Evolutionary conservation across 1,284 basidiomycete genomes (phyloP).

Genomic region (Fomitopsis betulina): DNA sequence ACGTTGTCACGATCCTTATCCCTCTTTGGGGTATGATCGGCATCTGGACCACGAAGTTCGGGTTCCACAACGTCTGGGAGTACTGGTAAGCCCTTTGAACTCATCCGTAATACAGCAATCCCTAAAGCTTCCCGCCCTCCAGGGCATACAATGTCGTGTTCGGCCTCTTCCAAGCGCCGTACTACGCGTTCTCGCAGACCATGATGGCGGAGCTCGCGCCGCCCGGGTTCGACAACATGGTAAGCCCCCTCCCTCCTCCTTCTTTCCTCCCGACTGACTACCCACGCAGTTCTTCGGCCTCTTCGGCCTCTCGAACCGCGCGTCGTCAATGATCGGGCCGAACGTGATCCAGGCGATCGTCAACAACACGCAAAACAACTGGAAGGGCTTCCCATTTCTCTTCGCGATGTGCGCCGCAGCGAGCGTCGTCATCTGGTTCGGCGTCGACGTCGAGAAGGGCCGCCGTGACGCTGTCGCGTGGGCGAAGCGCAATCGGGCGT

Average conservation of each 20-base stretch:
- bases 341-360: constrained; percentile 81
- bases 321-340: constrained; percentile 76
- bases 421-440: constrained; percentile 68
- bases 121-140: background rate
- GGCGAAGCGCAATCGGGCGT: constrained; percentile 39
- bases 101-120: background rate
- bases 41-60: constrained; percentile 73
- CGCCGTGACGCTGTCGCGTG: constrained; percentile 60
- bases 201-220: constrained; percentile 86
- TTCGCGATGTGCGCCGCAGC: constrained; percentile 67
- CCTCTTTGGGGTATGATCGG: constrained; percentile 87
- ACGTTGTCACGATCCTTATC: constrained; percentile 71
- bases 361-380: constrained; percentile 65
- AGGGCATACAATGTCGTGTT: constrained; percentile 81
- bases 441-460: constrained; percentile 67
- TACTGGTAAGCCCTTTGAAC: constrained; percentile 52
- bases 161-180: constrained; percentile 82
- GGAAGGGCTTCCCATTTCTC: constrained; percentile 81
- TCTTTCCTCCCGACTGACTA: background rate
- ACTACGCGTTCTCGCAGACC: constrained; percentile 82
- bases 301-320: constrained; percentile 81
- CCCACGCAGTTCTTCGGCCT: constrained; percentile 67
- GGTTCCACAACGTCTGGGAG: constrained; percentile 85
- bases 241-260: constrained; percentile 17
- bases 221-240: constrained; percentile 82